Percentiles rank a stretch among this genome's conserved stretches.
Evolutionary conservation across 805 yeast species (phyloP).

Genomic region (Saccharomycopsis sp.): DNA sequence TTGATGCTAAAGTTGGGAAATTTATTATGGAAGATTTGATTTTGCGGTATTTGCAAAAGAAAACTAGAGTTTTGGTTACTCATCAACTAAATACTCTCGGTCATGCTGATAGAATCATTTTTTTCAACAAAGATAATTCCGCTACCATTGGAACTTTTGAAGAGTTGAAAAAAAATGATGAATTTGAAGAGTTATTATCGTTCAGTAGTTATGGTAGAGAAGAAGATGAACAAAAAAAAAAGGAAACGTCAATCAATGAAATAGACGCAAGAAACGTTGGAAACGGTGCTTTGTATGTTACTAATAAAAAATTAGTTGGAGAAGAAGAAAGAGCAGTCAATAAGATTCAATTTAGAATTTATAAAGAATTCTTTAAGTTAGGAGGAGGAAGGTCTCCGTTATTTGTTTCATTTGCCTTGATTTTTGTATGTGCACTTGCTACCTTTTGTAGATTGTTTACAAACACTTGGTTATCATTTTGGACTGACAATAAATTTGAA

Average conservation of each 20-base stretch:
- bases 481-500: slow-evolving; percentile 52
- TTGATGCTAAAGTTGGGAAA: slow-evolving; percentile 63
- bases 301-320: neutral
- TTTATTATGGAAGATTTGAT: slow-evolving; percentile 55
- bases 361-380: slow-evolving; percentile 36
- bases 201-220: slow-evolving; percentile 16
- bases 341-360: slow-evolving; percentile 38
- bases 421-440: slow-evolving; percentile 24
- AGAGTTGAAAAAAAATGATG: slow-evolving; percentile 32
- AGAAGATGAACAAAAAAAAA: neutral
- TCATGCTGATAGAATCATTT: slow-evolving; percentile 51
- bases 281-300: neutral
- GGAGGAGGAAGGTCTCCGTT: slow-evolving; percentile 42
- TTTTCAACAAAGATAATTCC: slow-evolving; percentile 42
- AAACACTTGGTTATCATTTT: slow-evolving; percentile 78
- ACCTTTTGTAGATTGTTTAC: slow-evolving; percentile 48
- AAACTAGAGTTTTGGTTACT: slow-evolving; percentile 61
- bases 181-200: slow-evolving; percentile 33
- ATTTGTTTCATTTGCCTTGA: slow-evolving; percentile 24
- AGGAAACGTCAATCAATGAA: slow-evolving; percentile 16
- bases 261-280: slow-evolving; percentile 1
- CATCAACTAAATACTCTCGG: slow-evolving; percentile 59
- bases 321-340: slow-evolving; percentile 35
- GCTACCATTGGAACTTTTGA: slow-evolving; percentile 39
- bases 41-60: slow-evolving; percentile 35